A percentile compares a stretch with the other conserved stretches of the same genome.
Evolutionary conservation across 208 protist species (phyloP).

Genomic region (Angomonas deanei): DNA sequence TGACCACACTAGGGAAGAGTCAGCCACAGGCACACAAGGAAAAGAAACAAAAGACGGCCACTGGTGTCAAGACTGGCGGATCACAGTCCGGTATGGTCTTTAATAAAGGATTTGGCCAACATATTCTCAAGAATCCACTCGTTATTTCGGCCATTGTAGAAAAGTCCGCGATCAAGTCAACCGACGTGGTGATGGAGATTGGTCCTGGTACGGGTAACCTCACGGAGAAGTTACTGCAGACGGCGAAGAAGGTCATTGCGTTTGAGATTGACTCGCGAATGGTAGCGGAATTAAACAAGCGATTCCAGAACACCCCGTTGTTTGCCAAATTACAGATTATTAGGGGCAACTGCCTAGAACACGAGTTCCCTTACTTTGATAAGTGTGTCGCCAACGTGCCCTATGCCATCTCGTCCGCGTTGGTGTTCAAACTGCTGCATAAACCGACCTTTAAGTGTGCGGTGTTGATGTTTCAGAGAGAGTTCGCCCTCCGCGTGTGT

Average conservation of each 20-base stretch:
- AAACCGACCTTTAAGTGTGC: constrained; percentile 93
- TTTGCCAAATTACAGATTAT: constrained; percentile 96
- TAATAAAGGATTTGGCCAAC: constrained; percentile 97
- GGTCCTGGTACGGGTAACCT: constrained; percentile 99
- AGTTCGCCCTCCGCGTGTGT: constrained; percentile 98
- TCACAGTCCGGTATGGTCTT: constrained; percentile 90
- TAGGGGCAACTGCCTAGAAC: constrained; percentile 97
- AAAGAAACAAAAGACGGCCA: constrained; percentile 22
- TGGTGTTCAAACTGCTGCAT: constrained; percentile 99
- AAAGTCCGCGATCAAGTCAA: constrained; percentile 94
- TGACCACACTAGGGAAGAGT: constrained; percentile 66
- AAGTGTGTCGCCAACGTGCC: constrained; percentile 99
- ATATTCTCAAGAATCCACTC: constrained; percentile 98
- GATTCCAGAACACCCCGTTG: constrained; percentile 92
- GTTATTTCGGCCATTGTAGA: constrained; percentile 97
- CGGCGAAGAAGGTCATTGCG: constrained; percentile 97
- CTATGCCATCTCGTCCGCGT: constrained; percentile 99
- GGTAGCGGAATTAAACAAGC: constrained; percentile 99
- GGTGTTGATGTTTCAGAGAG: constrained; percentile 99
- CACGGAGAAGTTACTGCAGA: constrained; percentile 97
- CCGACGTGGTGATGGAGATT: constrained; percentile 99
- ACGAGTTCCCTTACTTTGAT: constrained; percentile 99
- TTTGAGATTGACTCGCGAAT: constrained; percentile 99
- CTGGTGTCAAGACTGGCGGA: constrained; percentile 61
- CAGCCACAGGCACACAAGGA: constrained; percentile 23